phyloP scores from a whole-genome alignment of 208 protist genomes.

The Naegleria fowleri region DNA sequence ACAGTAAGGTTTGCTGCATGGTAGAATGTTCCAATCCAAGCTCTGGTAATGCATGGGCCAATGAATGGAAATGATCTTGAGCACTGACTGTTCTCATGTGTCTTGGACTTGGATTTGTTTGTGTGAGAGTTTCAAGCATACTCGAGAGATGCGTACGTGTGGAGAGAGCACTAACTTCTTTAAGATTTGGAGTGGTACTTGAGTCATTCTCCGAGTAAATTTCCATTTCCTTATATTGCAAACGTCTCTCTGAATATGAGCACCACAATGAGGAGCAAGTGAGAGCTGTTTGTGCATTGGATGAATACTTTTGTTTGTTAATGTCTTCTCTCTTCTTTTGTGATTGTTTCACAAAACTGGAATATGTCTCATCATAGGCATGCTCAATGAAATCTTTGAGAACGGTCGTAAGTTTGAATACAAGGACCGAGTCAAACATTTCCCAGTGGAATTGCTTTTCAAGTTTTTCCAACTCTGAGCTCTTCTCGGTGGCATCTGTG shows the following conservation, averaged over 20 bases:
- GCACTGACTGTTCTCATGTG: background rate
- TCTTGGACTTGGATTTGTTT: background rate
- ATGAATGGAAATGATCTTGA: background rate
- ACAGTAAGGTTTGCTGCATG: background rate
- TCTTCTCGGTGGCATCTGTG: background rate
- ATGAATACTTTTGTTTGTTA: background rate
- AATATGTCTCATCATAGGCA: background rate
- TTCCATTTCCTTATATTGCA: background rate
- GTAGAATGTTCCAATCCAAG: background rate
- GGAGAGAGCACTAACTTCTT: background rate
- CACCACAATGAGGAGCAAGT: background rate
- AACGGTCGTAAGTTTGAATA: background rate
- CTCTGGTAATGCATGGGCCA: background rate
- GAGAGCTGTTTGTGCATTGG: background rate
- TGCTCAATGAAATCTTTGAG: background rate
- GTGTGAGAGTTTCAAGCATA: background rate
- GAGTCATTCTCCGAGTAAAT: background rate
- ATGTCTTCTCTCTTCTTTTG: background rate
- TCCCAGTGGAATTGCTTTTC: background rate
- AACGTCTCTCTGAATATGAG: background rate
- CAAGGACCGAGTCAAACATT: background rate
- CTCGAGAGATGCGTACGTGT: background rate
- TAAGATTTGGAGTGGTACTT: conserved; percentile 4
- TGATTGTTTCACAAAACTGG: background rate
- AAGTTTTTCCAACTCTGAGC: background rate